Evolutionary conservation across 2,329 filamentous ascomycete species (phyloP), one percentile per base, ranked within the genome.

Genomic region (Neopestalotiopsis sp.): DNA sequence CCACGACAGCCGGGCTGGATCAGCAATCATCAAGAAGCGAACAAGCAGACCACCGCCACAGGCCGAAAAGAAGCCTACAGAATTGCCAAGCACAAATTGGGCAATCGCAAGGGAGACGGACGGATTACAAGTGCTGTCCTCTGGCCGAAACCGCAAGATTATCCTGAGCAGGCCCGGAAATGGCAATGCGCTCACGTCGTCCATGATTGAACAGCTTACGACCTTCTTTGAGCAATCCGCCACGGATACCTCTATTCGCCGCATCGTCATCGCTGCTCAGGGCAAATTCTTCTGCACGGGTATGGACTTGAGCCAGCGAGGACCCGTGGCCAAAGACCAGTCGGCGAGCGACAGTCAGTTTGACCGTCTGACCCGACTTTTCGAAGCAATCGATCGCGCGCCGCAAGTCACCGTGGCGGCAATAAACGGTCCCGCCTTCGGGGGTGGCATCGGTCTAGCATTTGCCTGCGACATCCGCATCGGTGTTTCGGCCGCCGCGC

Each of bases 281-380:
- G 81, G 82, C 7, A 79, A 76, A 61, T 82, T 74, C 71, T 83
- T 83, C 70, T 83, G 80, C 68, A 81, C 81, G 0, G 82, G 80
- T 3, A 81, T 83, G 81, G 79, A 83, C 67, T 74, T 82, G 0
- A 67, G 76, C 69, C 42, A 14, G 30, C 57, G 9, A 20, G 34
- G 59, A n/a, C 24, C 59, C 17, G 34, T 38, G 9, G 34, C 30
- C 12, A 38, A 28, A 5, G 74, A 30, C 68, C 32, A 34, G 17
- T 7, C 68, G 17, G 30, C 69, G 61, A 74, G 1, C 65, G 69
- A 0, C 74, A 84, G 0, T 80, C 49, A 20, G 64, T 49, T 5
- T 68, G 10, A 62, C 9, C 24, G 59, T 6, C 14, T 62, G 2
- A 14, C 30, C 10, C 30, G 30, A 10, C 20, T 76, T 1, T 74